Evolutionary conservation across 305 asterid genomes (phyloP).

Genomic region (Salvia sclarea): DNA sequence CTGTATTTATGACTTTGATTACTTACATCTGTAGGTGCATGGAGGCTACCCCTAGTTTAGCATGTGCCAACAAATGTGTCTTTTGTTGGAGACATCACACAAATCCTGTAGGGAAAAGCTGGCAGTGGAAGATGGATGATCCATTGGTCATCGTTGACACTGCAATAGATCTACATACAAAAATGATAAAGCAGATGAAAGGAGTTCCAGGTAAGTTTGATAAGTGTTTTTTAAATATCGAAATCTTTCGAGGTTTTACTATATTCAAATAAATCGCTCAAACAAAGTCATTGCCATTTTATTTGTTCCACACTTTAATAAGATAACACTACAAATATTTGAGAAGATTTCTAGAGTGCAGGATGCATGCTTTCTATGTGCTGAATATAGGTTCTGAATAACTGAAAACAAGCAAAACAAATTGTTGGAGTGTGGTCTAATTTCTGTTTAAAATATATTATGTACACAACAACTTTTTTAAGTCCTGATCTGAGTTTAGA

Average conservation of each 20-base stretch:
- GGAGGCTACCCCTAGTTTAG: slow-evolving; percentile 99
- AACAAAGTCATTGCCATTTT: neutral
- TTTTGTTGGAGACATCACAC: slow-evolving; percentile 99
- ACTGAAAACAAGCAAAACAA: slow-evolving; percentile 5
- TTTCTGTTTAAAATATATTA: neutral
- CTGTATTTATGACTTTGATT: slow-evolving; percentile 20
- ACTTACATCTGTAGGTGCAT: slow-evolving; percentile 61
- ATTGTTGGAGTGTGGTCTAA: neutral
- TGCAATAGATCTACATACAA: slow-evolving; percentile 81
- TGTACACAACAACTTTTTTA: neutral
- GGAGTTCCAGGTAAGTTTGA: slow-evolving; percentile 82
- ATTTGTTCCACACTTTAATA: slow-evolving; percentile 8
- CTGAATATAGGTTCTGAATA: neutral
- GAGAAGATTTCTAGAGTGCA: neutral
- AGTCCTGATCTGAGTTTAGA: slow-evolving; percentile 7
- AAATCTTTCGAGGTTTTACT: neutral
- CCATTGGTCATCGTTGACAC: slow-evolving; percentile 82
- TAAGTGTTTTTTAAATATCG: neutral
- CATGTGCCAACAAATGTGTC: slow-evolving; percentile 96
- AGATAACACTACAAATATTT: neutral
- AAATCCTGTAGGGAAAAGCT: slow-evolving; percentile 90
- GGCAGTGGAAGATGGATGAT: slow-evolving; percentile 99
- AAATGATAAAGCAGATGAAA: slow-evolving; percentile 95
- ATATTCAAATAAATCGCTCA: neutral
- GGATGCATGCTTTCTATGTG: slow-evolving; percentile 5